Percentiles rank a stretch among this genome's conserved stretches.
Evolutionary conservation across 2,329 filamentous ascomycete species (phyloP).

Genomic region (Magnaporthiopsis rhizophila): DNA sequence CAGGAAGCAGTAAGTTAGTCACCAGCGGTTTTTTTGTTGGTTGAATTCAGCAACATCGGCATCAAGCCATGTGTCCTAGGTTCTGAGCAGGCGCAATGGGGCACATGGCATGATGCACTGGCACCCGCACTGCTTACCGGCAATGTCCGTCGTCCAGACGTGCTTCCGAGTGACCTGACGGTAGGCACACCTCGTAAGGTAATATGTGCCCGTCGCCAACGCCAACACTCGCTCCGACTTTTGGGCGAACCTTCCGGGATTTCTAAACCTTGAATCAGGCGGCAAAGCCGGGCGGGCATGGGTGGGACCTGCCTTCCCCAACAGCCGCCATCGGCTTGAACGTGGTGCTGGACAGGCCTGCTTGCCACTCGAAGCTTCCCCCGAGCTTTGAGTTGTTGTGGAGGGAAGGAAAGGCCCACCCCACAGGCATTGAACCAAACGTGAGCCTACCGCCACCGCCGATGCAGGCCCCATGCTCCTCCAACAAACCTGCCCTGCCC

Average conservation of each 20-base stretch:
- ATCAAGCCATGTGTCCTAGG: not conserved
- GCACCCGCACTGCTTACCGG: too few species aligned
- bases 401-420: slow-evolving; percentile 1
- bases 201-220: too few species aligned
- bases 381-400: not conserved
- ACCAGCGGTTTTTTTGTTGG: not conserved
- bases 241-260: not conserved
- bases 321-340: not conserved
- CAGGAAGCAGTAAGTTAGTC: not conserved
- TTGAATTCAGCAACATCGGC: not conserved
- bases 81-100: not conserved
- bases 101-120: not conserved
- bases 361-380: not conserved
- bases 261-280: not conserved
- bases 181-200: not conserved
- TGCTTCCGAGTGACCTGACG: not conserved
- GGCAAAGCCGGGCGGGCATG: not conserved
- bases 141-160: not conserved
- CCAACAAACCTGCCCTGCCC: not conserved
- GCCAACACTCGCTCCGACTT: too few species aligned
- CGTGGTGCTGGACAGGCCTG: too few species aligned
- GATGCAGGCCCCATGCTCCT: not conserved
- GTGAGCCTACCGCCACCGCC: not conserved
- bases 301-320: not conserved
- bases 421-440: not conserved